Conservation (phyloP, 306 rosid species). For the Alnus rubra region DNA sequence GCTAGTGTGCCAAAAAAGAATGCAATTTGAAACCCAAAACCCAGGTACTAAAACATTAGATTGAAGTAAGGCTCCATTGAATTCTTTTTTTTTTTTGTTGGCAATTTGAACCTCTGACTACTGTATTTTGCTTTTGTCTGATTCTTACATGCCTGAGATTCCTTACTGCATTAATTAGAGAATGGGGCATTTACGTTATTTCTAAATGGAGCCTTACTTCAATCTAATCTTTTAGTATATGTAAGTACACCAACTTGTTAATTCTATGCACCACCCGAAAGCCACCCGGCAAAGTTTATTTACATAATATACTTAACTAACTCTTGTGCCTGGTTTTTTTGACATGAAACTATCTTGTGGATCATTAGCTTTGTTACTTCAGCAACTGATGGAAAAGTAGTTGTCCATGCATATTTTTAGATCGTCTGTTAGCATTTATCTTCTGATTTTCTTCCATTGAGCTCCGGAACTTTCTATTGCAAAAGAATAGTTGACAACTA, state of each 20-base stretch:
- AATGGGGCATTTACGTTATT: background rate
- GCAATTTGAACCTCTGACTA: constrained; percentile 2
- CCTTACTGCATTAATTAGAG: background rate
- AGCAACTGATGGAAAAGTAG: background rate
- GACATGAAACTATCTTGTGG: background rate
- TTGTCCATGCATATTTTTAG: background rate
- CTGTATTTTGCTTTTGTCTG: background rate
- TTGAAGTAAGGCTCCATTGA: too few species aligned
- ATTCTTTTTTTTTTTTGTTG: background rate
- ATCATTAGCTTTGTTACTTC: background rate
- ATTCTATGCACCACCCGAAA: background rate
- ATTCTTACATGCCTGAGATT: background rate
- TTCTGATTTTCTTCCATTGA: background rate
- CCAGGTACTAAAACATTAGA: too few species aligned
- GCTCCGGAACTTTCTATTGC: background rate
- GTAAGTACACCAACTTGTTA: constrained; percentile 4
- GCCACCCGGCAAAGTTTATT: background rate
- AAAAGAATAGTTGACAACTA: background rate
- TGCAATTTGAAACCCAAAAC: too few species aligned
- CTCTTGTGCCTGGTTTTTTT: background rate
- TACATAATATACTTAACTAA: background rate
- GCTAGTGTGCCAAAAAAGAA: too few species aligned
- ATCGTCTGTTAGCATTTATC: background rate
- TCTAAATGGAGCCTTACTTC: background rate
- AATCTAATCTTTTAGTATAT: background rate